phyloP scores from a whole-genome alignment of 2,329 filamentous ascomycete genomes.

The Salinomyces thailandicus region DNA sequence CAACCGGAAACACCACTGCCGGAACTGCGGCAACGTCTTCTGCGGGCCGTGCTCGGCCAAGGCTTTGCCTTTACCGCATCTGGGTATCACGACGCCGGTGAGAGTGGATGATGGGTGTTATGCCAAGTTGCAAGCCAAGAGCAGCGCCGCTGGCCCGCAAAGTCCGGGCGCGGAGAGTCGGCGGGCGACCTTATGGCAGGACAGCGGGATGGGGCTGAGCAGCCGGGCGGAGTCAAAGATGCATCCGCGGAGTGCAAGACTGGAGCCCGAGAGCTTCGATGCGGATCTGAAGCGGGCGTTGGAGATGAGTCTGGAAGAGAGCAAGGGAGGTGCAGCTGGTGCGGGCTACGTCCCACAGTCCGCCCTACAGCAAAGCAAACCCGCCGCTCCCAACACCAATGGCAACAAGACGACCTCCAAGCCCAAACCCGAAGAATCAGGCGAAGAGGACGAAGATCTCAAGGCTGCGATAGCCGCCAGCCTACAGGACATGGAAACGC shows the following conservation, averaged over 20 bases:
- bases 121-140: constrained; percentile 71
- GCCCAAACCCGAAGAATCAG: background rate
- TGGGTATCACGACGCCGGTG: constrained; percentile 84
- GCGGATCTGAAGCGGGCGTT: constrained; percentile 88
- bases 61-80: constrained; percentile 73
- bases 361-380: constrained; percentile 13
- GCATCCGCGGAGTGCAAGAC: constrained; percentile 80
- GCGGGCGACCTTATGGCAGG: constrained; percentile 54
- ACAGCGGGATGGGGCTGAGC: constrained; percentile 24
- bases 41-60: constrained; percentile 92
- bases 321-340: constrained; percentile 57
- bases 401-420: constrained; percentile 13
- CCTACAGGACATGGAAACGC: constrained; percentile 91
- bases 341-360: constrained; percentile 59
- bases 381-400: constrained; percentile 24
- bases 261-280: constrained; percentile 70
- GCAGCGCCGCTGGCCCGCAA: constrained; percentile 25
- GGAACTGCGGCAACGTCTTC: constrained; percentile 96
- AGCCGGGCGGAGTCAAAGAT: constrained; percentile 40
- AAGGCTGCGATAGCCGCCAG: constrained; percentile 94
- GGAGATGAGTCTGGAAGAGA: constrained; percentile 94
- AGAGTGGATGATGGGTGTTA: constrained; percentile 95
- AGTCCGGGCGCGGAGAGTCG: constrained; percentile 16
- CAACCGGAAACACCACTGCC: constrained; percentile 95
- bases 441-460: constrained; percentile 61